Conservation (phyloP, 164 flowering plant genomes). For the Paratinospora sagittata region DNA sequence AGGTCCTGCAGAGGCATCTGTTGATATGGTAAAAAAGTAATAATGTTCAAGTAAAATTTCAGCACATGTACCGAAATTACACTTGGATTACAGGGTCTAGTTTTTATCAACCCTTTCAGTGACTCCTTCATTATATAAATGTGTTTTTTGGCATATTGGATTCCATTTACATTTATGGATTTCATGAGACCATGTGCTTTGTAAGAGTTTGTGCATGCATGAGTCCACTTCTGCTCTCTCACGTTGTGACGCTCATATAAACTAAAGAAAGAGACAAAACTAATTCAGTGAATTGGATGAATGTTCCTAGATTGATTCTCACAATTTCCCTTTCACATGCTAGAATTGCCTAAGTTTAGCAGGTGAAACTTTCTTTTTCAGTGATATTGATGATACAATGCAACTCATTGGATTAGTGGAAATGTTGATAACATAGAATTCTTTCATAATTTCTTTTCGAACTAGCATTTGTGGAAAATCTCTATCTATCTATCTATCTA, state of each 20-base stretch:
- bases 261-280: neutral
- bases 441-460: too few relatives aligned
- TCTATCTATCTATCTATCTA: too few relatives aligned
- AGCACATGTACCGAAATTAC: too few relatives aligned
- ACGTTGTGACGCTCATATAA: neutral
- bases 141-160: too few relatives aligned
- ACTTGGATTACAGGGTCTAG: neutral
- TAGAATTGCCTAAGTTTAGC: neutral
- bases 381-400: neutral
- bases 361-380: neutral
- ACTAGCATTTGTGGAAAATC: neutral
- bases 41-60: neutral
- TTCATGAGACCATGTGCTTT: neutral
- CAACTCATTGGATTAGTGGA: neutral
- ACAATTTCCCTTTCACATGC: neutral
- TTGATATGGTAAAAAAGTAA: slow-evolving; percentile 60
- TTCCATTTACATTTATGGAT: too few relatives aligned
- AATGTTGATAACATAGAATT: neutral
- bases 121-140: too few relatives aligned
- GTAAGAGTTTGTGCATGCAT: neutral
- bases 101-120: neutral
- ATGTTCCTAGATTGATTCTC: neutral
- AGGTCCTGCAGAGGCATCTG: slow-evolving; percentile 94
- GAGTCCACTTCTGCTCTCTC: neutral
- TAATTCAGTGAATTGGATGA: neutral